Evolutionary conservation across 1,284 basidiomycete species (phyloP).

Genomic region (Ceratobasidium sp.): DNA sequence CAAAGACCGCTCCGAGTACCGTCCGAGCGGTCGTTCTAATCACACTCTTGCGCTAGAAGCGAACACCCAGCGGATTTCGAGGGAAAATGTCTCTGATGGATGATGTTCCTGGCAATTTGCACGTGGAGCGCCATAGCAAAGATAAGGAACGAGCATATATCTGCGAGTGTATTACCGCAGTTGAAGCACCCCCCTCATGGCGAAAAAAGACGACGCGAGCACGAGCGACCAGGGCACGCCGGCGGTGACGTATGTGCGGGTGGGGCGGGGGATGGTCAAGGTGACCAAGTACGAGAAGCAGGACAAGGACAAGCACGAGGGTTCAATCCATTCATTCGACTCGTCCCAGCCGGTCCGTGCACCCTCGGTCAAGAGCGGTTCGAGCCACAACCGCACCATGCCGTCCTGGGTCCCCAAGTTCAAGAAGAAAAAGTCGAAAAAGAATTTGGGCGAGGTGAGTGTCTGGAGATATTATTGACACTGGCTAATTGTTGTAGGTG

Average conservation of each 20-base stretch:
- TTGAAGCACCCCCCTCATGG: too few relatives aligned
- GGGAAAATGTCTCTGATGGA: neutral
- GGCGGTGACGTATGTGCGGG: slow-evolving; percentile 30
- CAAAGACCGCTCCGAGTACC: neutral
- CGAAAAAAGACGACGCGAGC: too few relatives aligned
- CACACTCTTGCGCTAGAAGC: neutral
- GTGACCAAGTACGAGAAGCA: slow-evolving; percentile 36
- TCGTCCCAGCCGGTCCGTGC: slow-evolving; percentile 19
- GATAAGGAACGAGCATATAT: neutral
- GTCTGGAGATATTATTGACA: too few relatives aligned
- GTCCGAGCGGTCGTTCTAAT: too few relatives aligned
- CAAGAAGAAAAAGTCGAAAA: slow-evolving; percentile 29
- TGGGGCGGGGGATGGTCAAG: slow-evolving; percentile 34
- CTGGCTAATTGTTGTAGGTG: neutral
- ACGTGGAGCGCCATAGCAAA: neutral
- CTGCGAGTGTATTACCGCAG: too few relatives aligned
- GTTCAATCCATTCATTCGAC: slow-evolving; percentile 21
- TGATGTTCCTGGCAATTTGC: neutral
- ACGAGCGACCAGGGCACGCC: slow-evolving; percentile 20
- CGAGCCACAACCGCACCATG: slow-evolving; percentile 17
- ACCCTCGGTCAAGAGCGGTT: slow-evolving; percentile 29
- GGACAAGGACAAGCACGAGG: slow-evolving; percentile 18
- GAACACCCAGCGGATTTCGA: neutral
- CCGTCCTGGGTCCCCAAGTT: slow-evolving; percentile 23
- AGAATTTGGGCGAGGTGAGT: slow-evolving; percentile 1